Percentiles rank a stretch among this genome's conserved stretches.
phyloP scores from a whole-genome alignment of 208 protist genomes.

The Porcisia hertigi region DNA sequence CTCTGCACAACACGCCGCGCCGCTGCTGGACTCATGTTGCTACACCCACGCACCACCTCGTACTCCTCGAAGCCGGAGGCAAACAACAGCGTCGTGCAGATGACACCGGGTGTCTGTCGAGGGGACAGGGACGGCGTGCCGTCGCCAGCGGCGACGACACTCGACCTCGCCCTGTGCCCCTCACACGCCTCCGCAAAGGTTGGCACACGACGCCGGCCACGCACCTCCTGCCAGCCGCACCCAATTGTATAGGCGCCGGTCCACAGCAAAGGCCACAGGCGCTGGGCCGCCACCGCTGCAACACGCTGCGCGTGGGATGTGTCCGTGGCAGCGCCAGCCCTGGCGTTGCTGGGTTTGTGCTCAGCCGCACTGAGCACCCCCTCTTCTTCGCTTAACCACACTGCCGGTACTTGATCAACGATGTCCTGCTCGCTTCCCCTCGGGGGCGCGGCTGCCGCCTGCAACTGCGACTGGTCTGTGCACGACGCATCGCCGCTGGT shows the following conservation, averaged over 20 bases:
- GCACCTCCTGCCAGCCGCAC: conserved; percentile 67
- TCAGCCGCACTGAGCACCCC: conserved; percentile 4
- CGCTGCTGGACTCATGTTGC: conserved; percentile 52
- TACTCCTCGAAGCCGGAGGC: conserved; percentile 81
- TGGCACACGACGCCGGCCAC: conserved; percentile 25
- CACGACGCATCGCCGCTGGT: neutral
- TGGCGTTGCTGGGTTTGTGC: conserved; percentile 15
- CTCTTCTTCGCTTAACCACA: neutral
- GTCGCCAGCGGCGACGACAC: neutral
- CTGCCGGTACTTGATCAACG: neutral
- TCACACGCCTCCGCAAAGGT: conserved; percentile 24
- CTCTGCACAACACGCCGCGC: conserved; percentile 61
- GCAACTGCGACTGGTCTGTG: neutral
- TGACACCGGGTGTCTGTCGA: conserved; percentile 10
- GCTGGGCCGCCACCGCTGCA: conserved; percentile 34
- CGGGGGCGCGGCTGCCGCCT: neutral
- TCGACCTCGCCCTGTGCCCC: neutral
- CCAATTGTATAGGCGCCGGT: conserved; percentile 54
- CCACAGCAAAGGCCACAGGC: conserved; percentile 73
- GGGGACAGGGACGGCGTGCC: neutral
- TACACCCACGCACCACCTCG: conserved; percentile 36
- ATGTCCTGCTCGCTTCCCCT: neutral
- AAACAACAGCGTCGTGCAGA: conserved; percentile 68
- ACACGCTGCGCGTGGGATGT: conserved; percentile 29
- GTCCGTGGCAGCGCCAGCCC: conserved; percentile 2